Evolutionary conservation across 1,284 basidiomycete genomes (phyloP), one percentile per base, ranked within the genome.

Genomic region (Kalmanozyma brasiliensis): DNA sequence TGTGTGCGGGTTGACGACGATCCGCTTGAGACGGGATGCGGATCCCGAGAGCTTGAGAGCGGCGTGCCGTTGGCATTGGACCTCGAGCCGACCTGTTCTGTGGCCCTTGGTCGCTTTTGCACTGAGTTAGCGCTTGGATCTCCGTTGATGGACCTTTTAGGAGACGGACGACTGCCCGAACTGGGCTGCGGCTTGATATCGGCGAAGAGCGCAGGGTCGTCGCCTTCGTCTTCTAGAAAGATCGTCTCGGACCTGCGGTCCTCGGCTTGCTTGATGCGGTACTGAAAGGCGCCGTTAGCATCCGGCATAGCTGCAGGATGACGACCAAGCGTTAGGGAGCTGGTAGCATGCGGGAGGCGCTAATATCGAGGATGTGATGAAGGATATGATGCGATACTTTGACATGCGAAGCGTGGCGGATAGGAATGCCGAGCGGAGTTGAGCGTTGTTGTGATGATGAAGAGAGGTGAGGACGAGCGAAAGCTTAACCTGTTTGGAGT

Each of bases 211-310:
- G 23, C 35, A 7, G 29, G 45, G 9, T 26, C 29, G 22, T 47
- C 44, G 0, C 58, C 51, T 9, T 65, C 62, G 9, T 49, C 49
- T 20, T 43, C 52, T 10, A 65, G 33, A n/a, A 38, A 49, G 19
- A 65, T 65, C 10, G 49, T 59, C 22, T 59, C 56, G 3, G 45
- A 55, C 2, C 49, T 40, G 8, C 38, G 37, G 29, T 65, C 55
- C 16, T 30, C 35, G 5, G 45, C 52, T 3, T 29, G 22, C 22
- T 43, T 14, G 19, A 45, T 42, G 10, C 26, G 62, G 19, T 52
- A 58, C 3, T 36, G 37, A 4, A 38, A 44, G 20, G 42, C 43
- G 24, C 43, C 36, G 10, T 9, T 23, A 3, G 20, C 10, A 2
- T 14, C 8, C 24, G 52, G 38, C 52, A 56, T 56, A 36, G 17